These are phyloP conservation scores for Mortierella sp. DNA, from an alignment of 371 early-diverging fungal genomes.

Conservation along the genomic window DNA sequence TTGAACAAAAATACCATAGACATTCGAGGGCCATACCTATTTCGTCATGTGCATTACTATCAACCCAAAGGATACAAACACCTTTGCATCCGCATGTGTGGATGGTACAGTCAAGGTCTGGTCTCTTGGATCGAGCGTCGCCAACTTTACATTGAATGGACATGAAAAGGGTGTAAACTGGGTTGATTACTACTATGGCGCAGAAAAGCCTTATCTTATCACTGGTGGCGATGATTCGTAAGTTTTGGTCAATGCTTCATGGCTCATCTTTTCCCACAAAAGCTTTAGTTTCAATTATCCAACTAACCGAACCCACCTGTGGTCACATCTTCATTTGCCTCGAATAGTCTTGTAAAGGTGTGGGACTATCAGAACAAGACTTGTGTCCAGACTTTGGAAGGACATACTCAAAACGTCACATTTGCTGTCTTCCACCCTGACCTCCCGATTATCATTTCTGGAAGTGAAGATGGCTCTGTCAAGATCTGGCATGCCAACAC, in stretches of 20 bases:
- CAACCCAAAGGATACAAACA: slow-evolving; percentile 97
- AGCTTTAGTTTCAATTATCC: not conserved
- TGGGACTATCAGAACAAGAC: slow-evolving; percentile 99
- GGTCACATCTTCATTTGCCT: not conserved
- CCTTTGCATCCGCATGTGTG: slow-evolving; percentile 95
- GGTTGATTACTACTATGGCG: slow-evolving; percentile 95
- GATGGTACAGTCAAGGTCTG: slow-evolving; percentile 96
- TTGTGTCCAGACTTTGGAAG: slow-evolving; percentile 97
- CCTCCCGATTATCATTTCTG: slow-evolving; percentile 97
- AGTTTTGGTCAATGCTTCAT: not conserved
- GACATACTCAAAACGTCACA: slow-evolving; percentile 97
- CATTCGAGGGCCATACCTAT: slow-evolving; percentile 98
- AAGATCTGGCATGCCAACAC: slow-evolving; percentile 98
- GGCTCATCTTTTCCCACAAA: not conserved
- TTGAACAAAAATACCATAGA: slow-evolving; percentile 50
- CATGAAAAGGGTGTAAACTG: slow-evolving; percentile 96
- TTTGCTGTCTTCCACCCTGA: slow-evolving; percentile 97
- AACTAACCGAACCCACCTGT: not conserved
- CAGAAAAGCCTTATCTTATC: slow-evolving; percentile 95
- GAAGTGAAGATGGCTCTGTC: slow-evolving; percentile 97
- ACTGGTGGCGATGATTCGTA: slow-evolving; percentile 92
- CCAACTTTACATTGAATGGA: slow-evolving; percentile 97
- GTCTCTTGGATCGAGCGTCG: slow-evolving; percentile 84
- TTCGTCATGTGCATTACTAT: slow-evolving; percentile 97
- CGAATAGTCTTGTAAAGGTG: slow-evolving; percentile 80